These are phyloP conservation scores for Arxiozyma bovina DNA, from an alignment of 1,139 yeast genomes.

Conservation along the genomic window DNA sequence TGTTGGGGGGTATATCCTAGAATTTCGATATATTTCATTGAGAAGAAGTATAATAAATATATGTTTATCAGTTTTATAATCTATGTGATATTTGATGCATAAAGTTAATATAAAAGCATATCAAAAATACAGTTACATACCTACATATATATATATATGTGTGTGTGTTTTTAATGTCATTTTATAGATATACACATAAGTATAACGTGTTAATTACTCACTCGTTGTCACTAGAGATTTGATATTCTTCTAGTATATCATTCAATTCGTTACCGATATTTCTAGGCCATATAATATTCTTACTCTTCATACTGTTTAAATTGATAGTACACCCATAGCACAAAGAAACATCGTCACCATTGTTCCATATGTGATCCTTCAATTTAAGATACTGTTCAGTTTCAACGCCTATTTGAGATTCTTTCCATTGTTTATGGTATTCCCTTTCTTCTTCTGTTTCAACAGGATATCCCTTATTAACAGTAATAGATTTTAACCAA, in stretches of 20 bases:
- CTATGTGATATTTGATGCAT: background rate
- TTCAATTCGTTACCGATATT: slow-evolving; percentile 29
- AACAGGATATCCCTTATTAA: slow-evolving; percentile 46
- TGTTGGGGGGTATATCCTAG: slow-evolving; percentile 10
- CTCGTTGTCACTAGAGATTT: slow-evolving; percentile 37
- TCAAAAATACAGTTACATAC: no score
- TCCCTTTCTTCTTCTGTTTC: slow-evolving; percentile 41
- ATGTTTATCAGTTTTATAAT: background rate
- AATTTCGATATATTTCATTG: slow-evolving; percentile 19
- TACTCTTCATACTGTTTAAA: slow-evolving; percentile 38
- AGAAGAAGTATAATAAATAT: slow-evolving; percentile 1
- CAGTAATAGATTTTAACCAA: slow-evolving; percentile 74
- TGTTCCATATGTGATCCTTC: slow-evolving; percentile 13
- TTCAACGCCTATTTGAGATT: slow-evolving; percentile 12
- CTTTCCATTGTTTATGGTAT: slow-evolving; percentile 33
- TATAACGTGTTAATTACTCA: background rate
- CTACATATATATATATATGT: background rate
- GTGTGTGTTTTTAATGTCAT: no score
- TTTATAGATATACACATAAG: background rate
- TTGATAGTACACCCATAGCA: slow-evolving; percentile 79
- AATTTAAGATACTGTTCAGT: slow-evolving; percentile 11
- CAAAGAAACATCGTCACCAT: slow-evolving; percentile 31
- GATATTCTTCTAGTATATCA: slow-evolving; percentile 43
- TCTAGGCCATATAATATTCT: slow-evolving; percentile 50
- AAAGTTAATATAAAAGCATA: background rate